phyloP scores from a whole-genome alignment of 2,329 filamentous ascomycete genomes.

The Coniochaeta sp. region DNA sequence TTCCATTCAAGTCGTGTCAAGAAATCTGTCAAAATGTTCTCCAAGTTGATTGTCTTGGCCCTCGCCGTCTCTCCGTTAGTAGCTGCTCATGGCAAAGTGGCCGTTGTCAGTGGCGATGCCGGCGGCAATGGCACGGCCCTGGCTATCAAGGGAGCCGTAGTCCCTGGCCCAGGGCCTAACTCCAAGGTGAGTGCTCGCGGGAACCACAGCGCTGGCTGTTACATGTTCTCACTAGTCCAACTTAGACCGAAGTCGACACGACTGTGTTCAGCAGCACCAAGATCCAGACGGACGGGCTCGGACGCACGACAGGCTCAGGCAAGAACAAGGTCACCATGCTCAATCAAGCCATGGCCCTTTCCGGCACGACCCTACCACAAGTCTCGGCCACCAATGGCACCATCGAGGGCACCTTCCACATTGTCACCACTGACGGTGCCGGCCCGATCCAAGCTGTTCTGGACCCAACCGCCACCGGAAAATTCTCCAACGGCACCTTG shows the following conservation, averaged over 20 bases:
- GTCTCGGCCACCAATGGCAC: constrained; percentile 22
- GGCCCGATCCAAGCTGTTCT: constrained; percentile 29
- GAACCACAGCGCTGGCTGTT: neutral
- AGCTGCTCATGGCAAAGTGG: constrained; percentile 23
- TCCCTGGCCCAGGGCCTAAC: constrained; percentile 32
- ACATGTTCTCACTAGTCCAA: neutral
- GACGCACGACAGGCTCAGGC: constrained; percentile 25
- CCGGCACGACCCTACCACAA: constrained; percentile 30
- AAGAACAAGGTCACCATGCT: constrained; percentile 26
- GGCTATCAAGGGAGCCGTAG: constrained; percentile 29
- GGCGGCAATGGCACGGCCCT: constrained; percentile 35
- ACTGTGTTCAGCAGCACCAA: constrained; percentile 31
- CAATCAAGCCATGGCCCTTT: constrained; percentile 23
- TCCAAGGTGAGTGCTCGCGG: constrained; percentile 11
- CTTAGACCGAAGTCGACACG: constrained; percentile 33
- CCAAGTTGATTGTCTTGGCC: constrained; percentile 16
- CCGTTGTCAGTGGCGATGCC: constrained; percentile 21
- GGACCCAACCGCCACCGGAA: constrained; percentile 26
- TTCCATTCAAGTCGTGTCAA: neutral
- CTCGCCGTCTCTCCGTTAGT: constrained; percentile 20
- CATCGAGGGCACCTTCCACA: constrained; percentile 27
- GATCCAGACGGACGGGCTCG: constrained; percentile 27
- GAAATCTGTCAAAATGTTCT: constrained; percentile 13
- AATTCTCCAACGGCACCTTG: constrained; percentile 20
- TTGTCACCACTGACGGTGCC: constrained; percentile 33